phyloP scores from a whole-genome alignment of 2,329 filamentous ascomycete genomes.

The Didymella glomerata region DNA sequence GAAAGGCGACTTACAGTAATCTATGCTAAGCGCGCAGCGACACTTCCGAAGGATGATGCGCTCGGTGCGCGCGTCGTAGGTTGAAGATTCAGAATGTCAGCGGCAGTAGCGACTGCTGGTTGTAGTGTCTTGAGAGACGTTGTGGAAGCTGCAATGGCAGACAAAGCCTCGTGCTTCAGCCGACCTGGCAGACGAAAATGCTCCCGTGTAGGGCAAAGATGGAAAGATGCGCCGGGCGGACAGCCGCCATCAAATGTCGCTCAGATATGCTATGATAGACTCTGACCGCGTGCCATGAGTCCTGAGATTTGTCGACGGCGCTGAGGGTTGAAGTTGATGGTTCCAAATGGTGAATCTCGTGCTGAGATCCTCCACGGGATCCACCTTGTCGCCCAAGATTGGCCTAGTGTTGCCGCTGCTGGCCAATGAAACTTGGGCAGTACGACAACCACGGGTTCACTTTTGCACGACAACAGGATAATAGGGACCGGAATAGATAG shows the following conservation, averaged over 20 bases:
- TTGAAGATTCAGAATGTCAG: neutral
- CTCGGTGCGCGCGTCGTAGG: constrained; percentile 8
- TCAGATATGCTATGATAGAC: constrained; percentile 3
- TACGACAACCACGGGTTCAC: constrained; percentile 17
- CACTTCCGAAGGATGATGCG: constrained; percentile 30
- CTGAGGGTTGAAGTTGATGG: constrained; percentile 30
- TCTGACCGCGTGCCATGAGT: neutral
- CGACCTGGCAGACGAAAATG: constrained; percentile 42
- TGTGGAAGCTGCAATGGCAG: constrained; percentile 21
- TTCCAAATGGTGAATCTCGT: constrained; percentile 37
- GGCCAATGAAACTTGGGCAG: constrained; percentile 16
- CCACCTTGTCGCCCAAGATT: constrained; percentile 13
- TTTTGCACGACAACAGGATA: constrained; percentile 12
- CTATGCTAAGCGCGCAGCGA: constrained; percentile 28
- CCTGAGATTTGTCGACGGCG: constrained; percentile 28
- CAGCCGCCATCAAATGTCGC: constrained; percentile 3
- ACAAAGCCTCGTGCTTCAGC: constrained; percentile 27
- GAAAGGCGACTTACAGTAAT: constrained; percentile 34
- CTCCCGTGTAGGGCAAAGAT: constrained; percentile 35
- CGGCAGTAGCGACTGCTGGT: neutral
- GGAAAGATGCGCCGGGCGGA: constrained; percentile 17
- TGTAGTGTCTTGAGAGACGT: neutral
- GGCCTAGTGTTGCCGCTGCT: constrained; percentile 10
- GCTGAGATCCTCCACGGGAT: constrained; percentile 22
- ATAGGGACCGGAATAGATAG: neutral